Percentiles rank a stretch among this genome's conserved stretches.
phyloP scores from a whole-genome alignment of 2,329 filamentous ascomycete genomes.

The Thielaviopsis musarum region DNA sequence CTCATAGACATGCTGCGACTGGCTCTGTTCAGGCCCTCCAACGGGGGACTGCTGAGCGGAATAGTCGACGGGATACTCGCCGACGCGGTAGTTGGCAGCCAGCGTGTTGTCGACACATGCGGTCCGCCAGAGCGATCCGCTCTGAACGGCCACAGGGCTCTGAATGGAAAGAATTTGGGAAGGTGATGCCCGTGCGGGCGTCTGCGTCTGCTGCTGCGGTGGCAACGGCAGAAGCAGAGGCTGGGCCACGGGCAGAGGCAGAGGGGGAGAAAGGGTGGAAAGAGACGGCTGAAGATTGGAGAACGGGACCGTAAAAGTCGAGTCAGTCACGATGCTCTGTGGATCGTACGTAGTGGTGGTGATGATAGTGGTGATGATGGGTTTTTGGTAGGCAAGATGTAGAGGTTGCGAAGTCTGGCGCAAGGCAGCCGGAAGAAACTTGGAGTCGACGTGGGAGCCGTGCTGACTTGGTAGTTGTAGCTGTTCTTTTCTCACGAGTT shows the following conservation, averaged over 20 bases:
- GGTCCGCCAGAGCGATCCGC: conserved; percentile 62
- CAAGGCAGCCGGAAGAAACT: background rate
- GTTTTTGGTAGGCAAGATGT: background rate
- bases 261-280: background rate
- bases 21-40: conserved; percentile 37
- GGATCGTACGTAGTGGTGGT: background rate
- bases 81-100: conserved; percentile 58
- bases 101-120: conserved; percentile 56
- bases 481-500: background rate
- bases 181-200: conserved; percentile 36
- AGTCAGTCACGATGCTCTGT: background rate
- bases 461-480: background rate
- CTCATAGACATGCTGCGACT: conserved; percentile 48
- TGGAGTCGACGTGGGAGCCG: too few relatives aligned
- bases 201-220: conserved; percentile 8
- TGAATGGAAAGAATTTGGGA: conserved; percentile 42
- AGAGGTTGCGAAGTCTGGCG: background rate
- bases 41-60: conserved; percentile 49
- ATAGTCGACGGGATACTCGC: conserved; percentile 61
- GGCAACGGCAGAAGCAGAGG: conserved; percentile 21
- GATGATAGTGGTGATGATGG: background rate
- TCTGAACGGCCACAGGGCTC: conserved; percentile 53
- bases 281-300: conserved; percentile 1
- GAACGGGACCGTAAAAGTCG: conserved; percentile 5
- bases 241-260: conserved; percentile 1